Evolutionary conservation across 208 protist genomes (phyloP).

Genomic region (Vickermania ingenoplastis): DNA sequence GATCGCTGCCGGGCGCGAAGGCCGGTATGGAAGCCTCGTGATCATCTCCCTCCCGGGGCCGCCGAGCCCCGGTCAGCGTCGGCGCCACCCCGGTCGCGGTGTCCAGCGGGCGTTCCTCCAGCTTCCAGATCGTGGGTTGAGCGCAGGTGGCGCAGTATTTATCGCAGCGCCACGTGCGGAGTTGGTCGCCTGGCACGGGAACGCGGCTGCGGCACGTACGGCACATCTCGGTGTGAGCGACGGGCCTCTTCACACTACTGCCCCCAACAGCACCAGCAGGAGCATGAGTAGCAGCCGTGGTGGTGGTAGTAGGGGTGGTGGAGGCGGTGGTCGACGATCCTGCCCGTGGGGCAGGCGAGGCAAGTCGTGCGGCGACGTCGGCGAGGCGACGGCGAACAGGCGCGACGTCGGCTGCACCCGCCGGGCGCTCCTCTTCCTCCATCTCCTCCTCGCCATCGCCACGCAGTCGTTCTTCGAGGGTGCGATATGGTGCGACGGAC

Average conservation of each 20-base stretch:
- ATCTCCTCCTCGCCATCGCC: slow-evolving; percentile 5
- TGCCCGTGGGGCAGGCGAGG: slow-evolving; percentile 6
- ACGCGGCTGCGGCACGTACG: not conserved
- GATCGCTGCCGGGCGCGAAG: not conserved
- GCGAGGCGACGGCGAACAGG: slow-evolving; percentile 18
- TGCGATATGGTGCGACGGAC: not conserved
- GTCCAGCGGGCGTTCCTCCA: not conserved
- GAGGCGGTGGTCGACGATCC: not conserved
- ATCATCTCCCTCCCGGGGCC: not conserved
- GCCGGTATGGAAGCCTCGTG: not conserved
- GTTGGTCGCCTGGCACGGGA: not conserved
- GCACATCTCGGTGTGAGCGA: not conserved
- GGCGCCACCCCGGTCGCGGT: not conserved
- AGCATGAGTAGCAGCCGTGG: not conserved
- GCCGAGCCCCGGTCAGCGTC: not conserved
- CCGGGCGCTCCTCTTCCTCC: not conserved
- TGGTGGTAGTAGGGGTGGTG: not conserved
- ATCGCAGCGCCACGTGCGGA: not conserved
- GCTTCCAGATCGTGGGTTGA: not conserved
- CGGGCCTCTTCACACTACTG: not conserved
- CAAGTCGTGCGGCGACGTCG: slow-evolving; percentile 36
- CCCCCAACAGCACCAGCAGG: not conserved
- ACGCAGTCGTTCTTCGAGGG: slow-evolving; percentile 2
- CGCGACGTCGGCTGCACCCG: not conserved
- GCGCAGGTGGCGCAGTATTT: slow-evolving; percentile 2